phyloP scores from a whole-genome alignment of 352 stramenopile species.

The Phytophthora pini region DNA sequence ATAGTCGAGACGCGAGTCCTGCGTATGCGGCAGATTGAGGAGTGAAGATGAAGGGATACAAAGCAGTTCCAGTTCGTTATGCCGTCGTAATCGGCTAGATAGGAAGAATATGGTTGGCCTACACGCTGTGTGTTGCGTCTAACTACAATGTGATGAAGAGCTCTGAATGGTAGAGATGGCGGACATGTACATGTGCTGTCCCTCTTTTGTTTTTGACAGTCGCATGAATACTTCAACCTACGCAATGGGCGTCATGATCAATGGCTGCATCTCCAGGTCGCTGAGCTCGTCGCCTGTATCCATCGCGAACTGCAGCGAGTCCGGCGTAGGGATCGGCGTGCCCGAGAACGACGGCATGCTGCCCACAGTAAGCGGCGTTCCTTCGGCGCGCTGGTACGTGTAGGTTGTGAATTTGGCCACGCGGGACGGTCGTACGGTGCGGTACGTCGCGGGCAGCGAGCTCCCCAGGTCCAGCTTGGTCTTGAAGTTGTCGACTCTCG shows the following conservation, averaged over 20 bases:
- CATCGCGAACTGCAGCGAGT: constrained; percentile 23
- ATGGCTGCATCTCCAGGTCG: constrained; percentile 30
- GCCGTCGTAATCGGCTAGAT: constrained; percentile 26
- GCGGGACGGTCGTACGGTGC: constrained; percentile 32
- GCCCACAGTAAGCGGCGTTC: constrained; percentile 19
- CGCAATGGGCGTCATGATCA: constrained; percentile 32
- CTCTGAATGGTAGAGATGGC: background rate
- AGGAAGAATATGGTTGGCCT: constrained; percentile 17
- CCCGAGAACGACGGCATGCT: constrained; percentile 24
- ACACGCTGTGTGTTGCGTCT: background rate
- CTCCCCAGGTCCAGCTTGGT: constrained; percentile 7
- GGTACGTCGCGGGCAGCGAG: constrained; percentile 22
- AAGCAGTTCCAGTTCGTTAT: background rate
- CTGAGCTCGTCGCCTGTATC: constrained; percentile 5
- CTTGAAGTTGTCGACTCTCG: constrained; percentile 15
- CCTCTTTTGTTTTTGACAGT: constrained; percentile 23
- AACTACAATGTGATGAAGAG: constrained; percentile 18
- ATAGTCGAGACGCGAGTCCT: constrained; percentile 6
- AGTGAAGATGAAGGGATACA: constrained; percentile 25
- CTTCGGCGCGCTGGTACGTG: constrained; percentile 34
- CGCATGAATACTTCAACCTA: constrained; percentile 23
- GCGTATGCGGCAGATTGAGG: constrained; percentile 10
- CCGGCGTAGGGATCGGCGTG: constrained; percentile 10
- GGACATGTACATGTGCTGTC: background rate
- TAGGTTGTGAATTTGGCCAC: constrained; percentile 28